Conservation (phyloP, 225 moss, liverwort and hornwort genomes). For the Antitrichia curtipendula region DNA sequence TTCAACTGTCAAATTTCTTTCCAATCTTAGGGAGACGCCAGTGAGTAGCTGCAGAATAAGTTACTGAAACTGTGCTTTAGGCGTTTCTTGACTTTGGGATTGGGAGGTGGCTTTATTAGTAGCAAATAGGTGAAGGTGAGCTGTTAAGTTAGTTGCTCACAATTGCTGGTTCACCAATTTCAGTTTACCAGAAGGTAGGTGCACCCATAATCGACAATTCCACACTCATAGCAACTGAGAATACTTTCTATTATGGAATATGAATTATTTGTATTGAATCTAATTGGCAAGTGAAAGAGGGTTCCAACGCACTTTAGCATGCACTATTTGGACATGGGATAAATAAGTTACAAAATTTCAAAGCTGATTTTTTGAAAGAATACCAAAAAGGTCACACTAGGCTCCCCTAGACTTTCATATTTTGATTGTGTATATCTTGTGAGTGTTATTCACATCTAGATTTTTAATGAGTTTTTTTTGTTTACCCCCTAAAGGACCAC, state of each 20-base stretch:
- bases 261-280: not conserved
- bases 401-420: not conserved
- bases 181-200: not conserved
- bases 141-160: not conserved
- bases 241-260: not conserved
- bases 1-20: not conserved
- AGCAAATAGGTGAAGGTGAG: not conserved
- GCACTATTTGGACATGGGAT: not conserved
- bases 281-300: not conserved
- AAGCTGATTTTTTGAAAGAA: not conserved
- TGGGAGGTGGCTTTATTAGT: not conserved
- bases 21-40: not conserved
- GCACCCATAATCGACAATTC: not conserved
- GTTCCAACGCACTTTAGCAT: not conserved
- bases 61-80: not conserved
- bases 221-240: no score
- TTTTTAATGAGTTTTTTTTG: no score
- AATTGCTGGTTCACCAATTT: not conserved
- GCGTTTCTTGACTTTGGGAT: not conserved
- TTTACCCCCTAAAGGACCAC: no score
- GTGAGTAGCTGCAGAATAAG: not conserved
- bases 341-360: fast-evolving
- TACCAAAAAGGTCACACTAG: fast-evolving
- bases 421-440: not conserved
- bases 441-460: not conserved